A percentile compares a stretch with the other conserved stretches of the same genome.
phyloP scores from a whole-genome alignment of 1,284 basidiomycete species.

The Ustilago sp. region DNA sequence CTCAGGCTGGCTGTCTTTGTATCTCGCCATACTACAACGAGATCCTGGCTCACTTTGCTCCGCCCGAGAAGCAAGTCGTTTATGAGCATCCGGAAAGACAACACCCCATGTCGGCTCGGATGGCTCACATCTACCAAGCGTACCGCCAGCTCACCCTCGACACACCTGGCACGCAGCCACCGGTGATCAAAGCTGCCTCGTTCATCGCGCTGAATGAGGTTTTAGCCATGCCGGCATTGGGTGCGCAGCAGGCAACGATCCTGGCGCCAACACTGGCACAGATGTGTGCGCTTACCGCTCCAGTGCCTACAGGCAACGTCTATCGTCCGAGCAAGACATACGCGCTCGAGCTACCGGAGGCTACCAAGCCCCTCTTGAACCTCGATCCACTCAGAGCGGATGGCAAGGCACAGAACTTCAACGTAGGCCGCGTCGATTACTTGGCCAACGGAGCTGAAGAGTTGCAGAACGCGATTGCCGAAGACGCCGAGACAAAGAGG shows the following conservation, averaged over 20 bases:
- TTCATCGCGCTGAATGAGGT: constrained; percentile 44
- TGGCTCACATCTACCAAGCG: constrained; percentile 47
- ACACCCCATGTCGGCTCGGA: constrained; percentile 38
- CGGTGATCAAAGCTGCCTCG: constrained; percentile 36
- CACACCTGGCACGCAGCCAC: constrained; percentile 1
- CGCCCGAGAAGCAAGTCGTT: constrained; percentile 15
- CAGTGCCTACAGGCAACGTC: constrained; percentile 8
- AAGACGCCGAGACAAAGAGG: constrained; percentile 28
- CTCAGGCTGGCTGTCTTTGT: constrained; percentile 66
- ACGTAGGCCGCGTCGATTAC: constrained; percentile 20
- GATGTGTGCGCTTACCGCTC: constrained; percentile 19
- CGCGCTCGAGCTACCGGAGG: constrained; percentile 19
- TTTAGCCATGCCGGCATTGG: constrained; percentile 36
- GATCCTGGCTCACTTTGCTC: constrained; percentile 64
- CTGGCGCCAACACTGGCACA: constrained; percentile 31
- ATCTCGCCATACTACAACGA: constrained; percentile 69
- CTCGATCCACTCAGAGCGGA: constrained; percentile 36
- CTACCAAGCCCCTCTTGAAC: constrained; percentile 19
- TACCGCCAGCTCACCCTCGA: constrained; percentile 21
- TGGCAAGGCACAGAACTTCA: constrained; percentile 20
- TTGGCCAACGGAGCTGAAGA: constrained; percentile 22
- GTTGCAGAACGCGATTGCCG: constrained; percentile 19
- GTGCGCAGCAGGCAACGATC: constrained; percentile 38
- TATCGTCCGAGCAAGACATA: constrained; percentile 42
- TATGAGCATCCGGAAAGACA: constrained; percentile 30